A percentile compares a stretch with the other conserved stretches of the same genome.
phyloP scores from a whole-genome alignment of 768 basidiomycete species.

The Suillus alpinus region DNA sequence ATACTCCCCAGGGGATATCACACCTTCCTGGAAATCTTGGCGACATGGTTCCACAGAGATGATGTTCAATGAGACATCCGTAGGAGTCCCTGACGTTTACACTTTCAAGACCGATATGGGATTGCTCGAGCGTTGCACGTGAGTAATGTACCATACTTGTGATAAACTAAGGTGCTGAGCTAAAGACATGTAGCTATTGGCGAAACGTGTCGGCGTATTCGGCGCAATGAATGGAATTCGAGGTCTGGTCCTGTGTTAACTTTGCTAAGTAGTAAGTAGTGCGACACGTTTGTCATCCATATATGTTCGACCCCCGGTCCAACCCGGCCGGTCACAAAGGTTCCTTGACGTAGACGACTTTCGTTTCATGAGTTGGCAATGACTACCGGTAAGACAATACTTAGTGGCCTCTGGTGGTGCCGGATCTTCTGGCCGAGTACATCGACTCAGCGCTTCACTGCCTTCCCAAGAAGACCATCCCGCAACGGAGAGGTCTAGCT shows the following conservation, averaged over 20 bases:
- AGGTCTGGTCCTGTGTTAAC: neutral
- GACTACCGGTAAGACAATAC: neutral
- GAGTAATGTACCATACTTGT: conserved; percentile 10
- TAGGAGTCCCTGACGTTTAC: conserved; percentile 30
- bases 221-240: neutral
- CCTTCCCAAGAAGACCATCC: neutral
- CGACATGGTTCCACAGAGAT: conserved; percentile 35
- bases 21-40: conserved; percentile 20
- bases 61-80: conserved; percentile 39
- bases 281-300: neutral
- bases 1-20: conserved; percentile 14
- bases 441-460: neutral
- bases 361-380: neutral
- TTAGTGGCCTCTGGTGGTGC: neutral
- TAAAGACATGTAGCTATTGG: neutral
- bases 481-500: neutral
- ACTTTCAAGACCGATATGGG: conserved; percentile 25
- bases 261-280: too few species aligned
- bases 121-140: conserved; percentile 38
- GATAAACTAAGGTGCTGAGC: neutral
- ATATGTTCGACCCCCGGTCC: too few species aligned
- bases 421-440: neutral
- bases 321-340: too few species aligned
- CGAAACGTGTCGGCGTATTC: neutral
- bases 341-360: neutral